Evolutionary conservation across 176 grass and related monocot genomes (phyloP).

Genomic region (Hsuehochloa calcarea): DNA sequence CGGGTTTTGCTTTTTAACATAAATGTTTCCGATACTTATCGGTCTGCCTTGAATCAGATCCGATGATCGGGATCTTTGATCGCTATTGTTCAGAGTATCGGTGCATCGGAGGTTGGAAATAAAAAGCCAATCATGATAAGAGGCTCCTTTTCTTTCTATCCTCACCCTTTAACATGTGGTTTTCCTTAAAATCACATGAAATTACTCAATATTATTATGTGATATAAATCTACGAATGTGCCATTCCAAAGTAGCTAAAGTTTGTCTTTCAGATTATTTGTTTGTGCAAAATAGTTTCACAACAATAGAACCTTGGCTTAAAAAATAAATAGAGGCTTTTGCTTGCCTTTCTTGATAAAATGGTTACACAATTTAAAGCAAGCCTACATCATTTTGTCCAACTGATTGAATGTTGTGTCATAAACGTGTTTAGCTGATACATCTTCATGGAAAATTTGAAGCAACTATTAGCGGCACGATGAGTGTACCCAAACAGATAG

Average conservation of each 20-base stretch:
- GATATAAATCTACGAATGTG: not conserved
- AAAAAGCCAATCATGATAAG: not conserved
- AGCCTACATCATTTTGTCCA: not conserved
- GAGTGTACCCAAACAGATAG: not conserved
- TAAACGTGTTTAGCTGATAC: not conserved
- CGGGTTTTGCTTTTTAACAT: too few relatives aligned
- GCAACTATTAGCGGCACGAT: not conserved
- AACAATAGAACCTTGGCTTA: not conserved
- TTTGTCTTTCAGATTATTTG: not conserved
- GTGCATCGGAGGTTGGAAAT: too few relatives aligned
- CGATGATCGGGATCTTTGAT: too few relatives aligned
- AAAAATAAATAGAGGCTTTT: not conserved
- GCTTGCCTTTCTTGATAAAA: not conserved
- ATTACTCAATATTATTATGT: not conserved
- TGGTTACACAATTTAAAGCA: not conserved
- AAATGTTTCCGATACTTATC: too few relatives aligned
- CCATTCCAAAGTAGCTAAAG: not conserved
- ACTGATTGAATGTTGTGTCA: not conserved
- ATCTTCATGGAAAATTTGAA: not conserved
- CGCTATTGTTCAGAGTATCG: too few relatives aligned
- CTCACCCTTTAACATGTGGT: not conserved
- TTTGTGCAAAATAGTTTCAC: not conserved
- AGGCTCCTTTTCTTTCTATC: not conserved
- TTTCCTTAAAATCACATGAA: not conserved
- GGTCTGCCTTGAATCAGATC: too few relatives aligned